A percentile compares a stretch with the other conserved stretches of the same genome.
Conservation (phyloP, 179 eudicot genomes). For the Nepenthes alata region DNA sequence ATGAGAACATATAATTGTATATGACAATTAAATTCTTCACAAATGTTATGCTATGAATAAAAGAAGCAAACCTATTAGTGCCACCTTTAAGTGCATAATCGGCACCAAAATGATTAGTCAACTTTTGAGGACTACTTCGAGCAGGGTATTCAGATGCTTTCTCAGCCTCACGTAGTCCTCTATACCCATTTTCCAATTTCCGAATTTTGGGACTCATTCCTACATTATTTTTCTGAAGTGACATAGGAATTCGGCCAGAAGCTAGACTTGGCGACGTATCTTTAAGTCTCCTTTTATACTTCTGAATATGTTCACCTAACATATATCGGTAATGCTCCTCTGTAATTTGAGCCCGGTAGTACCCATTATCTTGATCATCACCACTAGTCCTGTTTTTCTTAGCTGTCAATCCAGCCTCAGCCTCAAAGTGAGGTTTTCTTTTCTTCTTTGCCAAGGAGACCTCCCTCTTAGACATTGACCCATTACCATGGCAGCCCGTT, state of each 20-base stretch:
- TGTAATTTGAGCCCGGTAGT: conserved; percentile 36
- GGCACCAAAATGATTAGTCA: conserved; percentile 34
- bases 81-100: conserved; percentile 44
- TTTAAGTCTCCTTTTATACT: conserved; percentile 61
- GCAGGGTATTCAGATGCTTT: conserved; percentile 32
- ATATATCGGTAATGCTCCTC: conserved; percentile 78
- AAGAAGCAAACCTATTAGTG: conserved; percentile 46
- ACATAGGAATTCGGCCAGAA: conserved; percentile 32
- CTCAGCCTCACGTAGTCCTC: conserved; percentile 42
- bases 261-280: conserved; percentile 49
- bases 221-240: conserved; percentile 33
- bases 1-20: conserved; percentile 7
- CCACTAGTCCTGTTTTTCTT: conserved; percentile 43
- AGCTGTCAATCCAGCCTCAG: conserved; percentile 8
- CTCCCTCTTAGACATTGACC: conserved; percentile 45
- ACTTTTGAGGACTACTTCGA: conserved; percentile 29
- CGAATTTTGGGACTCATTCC: conserved; percentile 34
- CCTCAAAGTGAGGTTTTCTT: conserved; percentile 20
- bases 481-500: conserved; percentile 45
- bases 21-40: conserved; percentile 2
- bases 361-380: conserved; percentile 59
- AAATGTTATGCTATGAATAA: conserved; percentile 2
- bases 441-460: conserved; percentile 33
- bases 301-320: conserved; percentile 87
- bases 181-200: conserved; percentile 38